phyloP scores from a whole-genome alignment of 73 alveolate species.

The Paramecium pentaurelia region DNA sequence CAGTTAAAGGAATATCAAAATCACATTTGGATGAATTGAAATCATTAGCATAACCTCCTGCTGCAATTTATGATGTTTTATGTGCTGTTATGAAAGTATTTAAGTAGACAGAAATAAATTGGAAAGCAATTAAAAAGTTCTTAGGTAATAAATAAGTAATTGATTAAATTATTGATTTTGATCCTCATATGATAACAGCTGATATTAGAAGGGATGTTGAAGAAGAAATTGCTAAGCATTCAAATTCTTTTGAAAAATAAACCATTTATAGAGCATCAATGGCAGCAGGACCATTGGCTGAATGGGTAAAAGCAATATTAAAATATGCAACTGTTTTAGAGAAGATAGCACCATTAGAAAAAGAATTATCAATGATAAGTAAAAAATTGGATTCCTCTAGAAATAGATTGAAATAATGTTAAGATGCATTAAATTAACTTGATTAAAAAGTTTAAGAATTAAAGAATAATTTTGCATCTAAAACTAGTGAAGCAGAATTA shows the following conservation, averaged over 20 bases:
- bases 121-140: constrained; percentile 95
- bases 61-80: constrained; percentile 92
- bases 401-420: constrained; percentile 84
- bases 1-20: constrained; percentile 88
- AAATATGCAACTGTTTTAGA: constrained; percentile 94
- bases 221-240: constrained; percentile 74
- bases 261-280: background rate
- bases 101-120: constrained; percentile 86
- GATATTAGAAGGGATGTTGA: constrained; percentile 84
- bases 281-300: constrained; percentile 97
- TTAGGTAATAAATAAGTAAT: constrained; percentile 85
- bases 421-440: constrained; percentile 80
- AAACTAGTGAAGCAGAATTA: constrained; percentile 94
- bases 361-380: constrained; percentile 85
- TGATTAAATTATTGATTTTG: constrained; percentile 85
- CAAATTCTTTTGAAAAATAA: constrained; percentile 59
- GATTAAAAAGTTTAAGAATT: constrained; percentile 85
- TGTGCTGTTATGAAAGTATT: constrained; percentile 92
- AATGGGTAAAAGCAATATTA: constrained; percentile 97
- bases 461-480: constrained; percentile 85
- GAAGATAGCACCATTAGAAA: constrained; percentile 96
- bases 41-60: constrained; percentile 94
- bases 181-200: constrained; percentile 84
- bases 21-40: constrained; percentile 88
- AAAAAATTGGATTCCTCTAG: constrained; percentile 79